Conservation (phyloP, 2,329 filamentous ascomycete species). For the Ceratocystis albifundus region DNA sequence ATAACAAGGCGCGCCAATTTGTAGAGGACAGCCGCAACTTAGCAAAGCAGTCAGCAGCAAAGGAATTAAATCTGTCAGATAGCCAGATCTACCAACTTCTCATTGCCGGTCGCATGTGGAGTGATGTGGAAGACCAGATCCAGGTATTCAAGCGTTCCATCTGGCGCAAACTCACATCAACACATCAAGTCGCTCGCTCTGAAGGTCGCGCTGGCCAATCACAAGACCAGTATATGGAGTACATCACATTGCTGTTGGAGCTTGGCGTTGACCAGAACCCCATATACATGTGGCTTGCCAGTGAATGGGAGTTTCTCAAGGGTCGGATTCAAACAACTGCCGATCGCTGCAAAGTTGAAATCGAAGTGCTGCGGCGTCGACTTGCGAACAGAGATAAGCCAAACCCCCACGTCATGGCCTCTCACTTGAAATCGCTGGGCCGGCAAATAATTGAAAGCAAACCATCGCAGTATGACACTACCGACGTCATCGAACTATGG, state of each 20-base stretch:
- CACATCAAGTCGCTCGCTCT: constrained; percentile 46
- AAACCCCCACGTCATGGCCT: constrained; percentile 54
- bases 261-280: constrained; percentile 91
- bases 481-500: constrained; percentile 82
- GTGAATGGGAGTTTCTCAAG: constrained; percentile 79
- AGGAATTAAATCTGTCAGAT: constrained; percentile 51
- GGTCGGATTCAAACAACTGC: constrained; percentile 68
- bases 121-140: constrained; percentile 80
- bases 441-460: constrained; percentile 54
- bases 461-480: constrained; percentile 57
- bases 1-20: constrained; percentile 68
- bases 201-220: constrained; percentile 42
- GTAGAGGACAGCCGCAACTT: constrained; percentile 65
- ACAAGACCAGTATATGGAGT: constrained; percentile 79
- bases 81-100: constrained; percentile 75
- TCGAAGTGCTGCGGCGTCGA: constrained; percentile 76
- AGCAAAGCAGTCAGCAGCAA: constrained; percentile 43
- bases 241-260: constrained; percentile 82
- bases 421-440: constrained; percentile 62
- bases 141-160: constrained; percentile 77
- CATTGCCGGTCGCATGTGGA: constrained; percentile 86
- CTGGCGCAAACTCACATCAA: constrained; percentile 67
- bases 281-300: constrained; percentile 90
- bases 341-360: constrained; percentile 80
- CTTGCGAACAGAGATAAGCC: constrained; percentile 66